Conservation (phyloP, 1,284 basidiomycete species). For the Marasmius tenuissimus region DNA sequence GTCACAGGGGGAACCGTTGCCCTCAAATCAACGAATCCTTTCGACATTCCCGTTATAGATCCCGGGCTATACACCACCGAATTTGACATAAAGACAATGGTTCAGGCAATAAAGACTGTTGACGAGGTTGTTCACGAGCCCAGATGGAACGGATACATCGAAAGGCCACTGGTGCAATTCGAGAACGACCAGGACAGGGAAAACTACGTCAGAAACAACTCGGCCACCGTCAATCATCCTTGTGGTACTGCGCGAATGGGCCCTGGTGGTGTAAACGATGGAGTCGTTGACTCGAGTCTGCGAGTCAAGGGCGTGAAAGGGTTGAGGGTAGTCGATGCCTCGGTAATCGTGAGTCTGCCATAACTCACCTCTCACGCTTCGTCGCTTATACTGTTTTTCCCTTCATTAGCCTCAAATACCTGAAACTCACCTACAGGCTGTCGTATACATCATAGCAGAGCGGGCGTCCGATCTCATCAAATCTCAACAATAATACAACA, state of each 20-base stretch:
- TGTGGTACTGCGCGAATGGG: conserved; percentile 14
- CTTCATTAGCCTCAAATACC: background rate
- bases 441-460: background rate
- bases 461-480: background rate
- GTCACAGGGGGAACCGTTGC: conserved; percentile 9
- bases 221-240: conserved; percentile 11
- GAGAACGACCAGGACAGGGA: conserved; percentile 14
- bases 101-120: conserved; percentile 13
- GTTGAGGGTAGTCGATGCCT: conserved; percentile 19
- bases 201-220: conserved; percentile 10
- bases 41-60: conserved; percentile 29
- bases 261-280: conserved; percentile 9
- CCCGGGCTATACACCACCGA: conserved; percentile 21
- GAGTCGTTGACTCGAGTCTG: conserved; percentile 17
- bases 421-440: background rate
- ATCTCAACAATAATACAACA: background rate
- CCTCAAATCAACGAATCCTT: conserved; percentile 23
- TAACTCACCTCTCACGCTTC: background rate
- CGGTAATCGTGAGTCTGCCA: conserved; percentile 14
- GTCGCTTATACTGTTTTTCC: background rate
- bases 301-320: conserved; percentile 19
- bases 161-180: conserved; percentile 4
- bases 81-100: conserved; percentile 15
- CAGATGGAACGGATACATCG: conserved; percentile 18
- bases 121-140: conserved; percentile 13